A percentile compares a stretch with the other conserved stretches of the same genome.
Evolutionary conservation across 2,329 filamentous ascomycete genomes (phyloP).

Genomic region (Hypoxylon sp.): DNA sequence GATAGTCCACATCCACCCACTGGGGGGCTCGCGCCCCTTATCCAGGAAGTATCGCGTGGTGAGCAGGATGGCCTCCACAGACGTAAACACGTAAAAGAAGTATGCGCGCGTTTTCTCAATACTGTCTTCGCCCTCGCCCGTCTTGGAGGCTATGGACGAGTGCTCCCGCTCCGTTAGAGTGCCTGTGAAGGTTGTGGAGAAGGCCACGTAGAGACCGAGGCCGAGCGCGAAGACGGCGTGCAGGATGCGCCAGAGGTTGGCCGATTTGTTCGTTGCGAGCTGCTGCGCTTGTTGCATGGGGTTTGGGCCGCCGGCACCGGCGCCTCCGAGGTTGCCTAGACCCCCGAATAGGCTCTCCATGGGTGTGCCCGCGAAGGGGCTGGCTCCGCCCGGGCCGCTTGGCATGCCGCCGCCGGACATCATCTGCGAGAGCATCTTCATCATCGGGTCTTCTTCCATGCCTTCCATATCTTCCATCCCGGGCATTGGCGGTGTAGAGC

Average conservation of each 20-base stretch:
- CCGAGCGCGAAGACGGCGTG: conserved; percentile 80
- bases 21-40: conserved; percentile 68
- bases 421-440: conserved; percentile 83
- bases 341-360: conserved; percentile 57
- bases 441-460: conserved; percentile 73
- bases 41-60: conserved; percentile 80
- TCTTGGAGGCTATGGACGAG: conserved; percentile 55
- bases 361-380: conserved; percentile 54
- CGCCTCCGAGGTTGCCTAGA: conserved; percentile 50
- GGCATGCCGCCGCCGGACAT: conserved; percentile 62
- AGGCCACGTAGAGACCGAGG: conserved; percentile 78
- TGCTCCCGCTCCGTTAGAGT: conserved; percentile 71
- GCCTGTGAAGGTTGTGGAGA: conserved; percentile 78
- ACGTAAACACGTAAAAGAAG: conserved; percentile 87
- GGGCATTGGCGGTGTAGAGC: conserved; percentile 42
- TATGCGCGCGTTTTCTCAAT: conserved; percentile 60
- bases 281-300: conserved; percentile 39
- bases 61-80: conserved; percentile 80
- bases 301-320: conserved; percentile 35
- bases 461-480: conserved; percentile 54
- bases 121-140: conserved; percentile 44
- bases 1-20: conserved; percentile 75
- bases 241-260: conserved; percentile 77
- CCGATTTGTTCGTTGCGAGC: conserved; percentile 54
- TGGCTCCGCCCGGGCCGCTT: conserved; percentile 56